A percentile compares a stretch with the other conserved stretches of the same genome.
Conservation (phyloP, 106 monocot species). For the Platanthera zijinensis region DNA sequence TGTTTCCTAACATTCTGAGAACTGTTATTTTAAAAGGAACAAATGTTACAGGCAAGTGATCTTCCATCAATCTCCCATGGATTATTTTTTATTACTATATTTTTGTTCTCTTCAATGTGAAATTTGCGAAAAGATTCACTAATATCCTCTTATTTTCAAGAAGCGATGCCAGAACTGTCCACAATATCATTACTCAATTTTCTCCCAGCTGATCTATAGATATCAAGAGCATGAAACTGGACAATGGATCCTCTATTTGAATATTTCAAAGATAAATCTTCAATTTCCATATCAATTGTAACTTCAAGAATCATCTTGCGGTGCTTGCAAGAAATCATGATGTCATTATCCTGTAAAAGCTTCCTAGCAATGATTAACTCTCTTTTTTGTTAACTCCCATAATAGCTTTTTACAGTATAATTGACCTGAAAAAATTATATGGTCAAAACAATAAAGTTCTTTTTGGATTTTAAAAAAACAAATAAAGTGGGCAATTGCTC, state of each 20-base stretch:
- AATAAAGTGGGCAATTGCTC: constrained; percentile 19
- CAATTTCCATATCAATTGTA: constrained; percentile 24
- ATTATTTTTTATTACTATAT: neutral
- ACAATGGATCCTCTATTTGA: constrained; percentile 17
- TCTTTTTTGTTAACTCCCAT: constrained; percentile 46
- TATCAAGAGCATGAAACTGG: constrained; percentile 21
- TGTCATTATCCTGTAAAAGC: constrained; percentile 33
- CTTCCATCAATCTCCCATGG: neutral
- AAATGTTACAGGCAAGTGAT: constrained; percentile 15
- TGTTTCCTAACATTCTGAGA: neutral
- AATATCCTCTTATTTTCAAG: neutral
- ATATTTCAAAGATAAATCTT: constrained; percentile 11
- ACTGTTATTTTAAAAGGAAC: constrained; percentile 2
- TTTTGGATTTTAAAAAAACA: neutral
- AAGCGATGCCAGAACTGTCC: constrained; percentile 1
- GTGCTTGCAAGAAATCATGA: constrained; percentile 45
- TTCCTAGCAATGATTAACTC: constrained; percentile 47
- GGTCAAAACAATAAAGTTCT: no score
- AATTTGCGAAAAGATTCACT: neutral
- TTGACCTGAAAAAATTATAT: constrained; percentile 30
- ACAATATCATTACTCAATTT: constrained; percentile 30
- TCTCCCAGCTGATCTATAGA: constrained; percentile 45
- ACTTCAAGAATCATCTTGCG: constrained; percentile 49
- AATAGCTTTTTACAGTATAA: constrained; percentile 53
- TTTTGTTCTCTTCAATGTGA: neutral